Percentiles rank a stretch among this genome's conserved stretches.
Conservation (phyloP, 768 basidiomycete genomes). For the Boletus bicolor region DNA sequence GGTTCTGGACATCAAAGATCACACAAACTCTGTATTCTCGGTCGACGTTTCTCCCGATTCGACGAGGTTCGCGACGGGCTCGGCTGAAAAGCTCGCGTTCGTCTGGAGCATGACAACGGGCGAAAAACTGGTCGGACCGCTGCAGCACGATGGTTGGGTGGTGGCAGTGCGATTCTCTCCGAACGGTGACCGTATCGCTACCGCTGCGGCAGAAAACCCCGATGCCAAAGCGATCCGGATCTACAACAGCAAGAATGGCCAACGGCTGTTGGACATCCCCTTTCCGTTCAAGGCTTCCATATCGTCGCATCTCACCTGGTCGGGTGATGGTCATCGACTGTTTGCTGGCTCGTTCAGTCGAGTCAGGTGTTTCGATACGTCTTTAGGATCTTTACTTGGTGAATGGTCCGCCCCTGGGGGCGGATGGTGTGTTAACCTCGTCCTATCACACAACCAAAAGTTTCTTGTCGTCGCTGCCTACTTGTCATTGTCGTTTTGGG, state of each 20-base stretch:
- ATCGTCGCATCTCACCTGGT: not conserved
- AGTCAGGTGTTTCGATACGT: no score
- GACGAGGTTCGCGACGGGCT: not conserved
- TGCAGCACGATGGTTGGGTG: not conserved
- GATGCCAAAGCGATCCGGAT: not conserved
- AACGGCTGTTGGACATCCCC: constrained; percentile 1
- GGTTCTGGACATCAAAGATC: not conserved
- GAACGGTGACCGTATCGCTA: constrained; percentile 1
- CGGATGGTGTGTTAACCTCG: not conserved
- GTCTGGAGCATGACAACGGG: constrained; percentile 2
- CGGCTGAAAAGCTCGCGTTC: not conserved
- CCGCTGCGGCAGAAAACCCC: not conserved
- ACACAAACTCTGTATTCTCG: not conserved
- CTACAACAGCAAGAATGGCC: not conserved
- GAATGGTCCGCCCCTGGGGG: no score
- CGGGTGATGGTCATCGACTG: no score
- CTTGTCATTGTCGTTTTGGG: not conserved
- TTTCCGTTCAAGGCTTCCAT: not conserved
- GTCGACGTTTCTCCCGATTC: not conserved
- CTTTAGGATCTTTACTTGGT: no score
- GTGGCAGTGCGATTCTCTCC: constrained; percentile 2
- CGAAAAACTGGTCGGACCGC: not conserved
- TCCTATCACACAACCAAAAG: not conserved
- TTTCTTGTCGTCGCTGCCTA: not conserved
- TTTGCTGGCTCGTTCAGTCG: no score